A percentile compares a stretch with the other conserved stretches of the same genome.
These are phyloP conservation scores for Fragaria ananassa DNA, from an alignment of 306 rosid genomes.

Conservation along the genomic window DNA sequence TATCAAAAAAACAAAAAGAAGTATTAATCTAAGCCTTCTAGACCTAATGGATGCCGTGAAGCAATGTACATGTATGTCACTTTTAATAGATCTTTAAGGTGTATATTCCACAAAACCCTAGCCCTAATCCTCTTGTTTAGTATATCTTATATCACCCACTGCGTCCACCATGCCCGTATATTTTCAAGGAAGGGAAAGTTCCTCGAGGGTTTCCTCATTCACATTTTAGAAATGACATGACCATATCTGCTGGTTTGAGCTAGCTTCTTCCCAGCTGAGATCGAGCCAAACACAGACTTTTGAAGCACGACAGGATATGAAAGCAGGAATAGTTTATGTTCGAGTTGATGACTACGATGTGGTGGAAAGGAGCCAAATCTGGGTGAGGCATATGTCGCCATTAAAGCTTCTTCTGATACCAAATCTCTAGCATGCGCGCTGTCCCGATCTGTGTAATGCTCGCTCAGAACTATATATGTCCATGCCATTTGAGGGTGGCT, in stretches of 20 bases:
- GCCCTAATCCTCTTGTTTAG: constrained; percentile 20
- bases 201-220: constrained; percentile 22
- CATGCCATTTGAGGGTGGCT: neutral
- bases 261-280: neutral
- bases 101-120: neutral
- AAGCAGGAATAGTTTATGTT: neutral
- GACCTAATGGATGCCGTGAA: constrained; percentile 55
- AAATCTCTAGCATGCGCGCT: constrained; percentile 9
- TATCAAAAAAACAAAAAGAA: constrained; percentile 8
- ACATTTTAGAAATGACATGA: neutral
- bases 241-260: neutral
- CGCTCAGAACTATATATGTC: neutral
- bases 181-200: constrained; percentile 28
- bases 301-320: neutral
- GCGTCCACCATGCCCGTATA: constrained; percentile 24
- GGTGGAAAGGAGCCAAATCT: neutral
- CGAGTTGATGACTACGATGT: neutral
- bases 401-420: constrained; percentile 5
- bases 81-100: constrained; percentile 10
- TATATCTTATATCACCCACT: constrained; percentile 17
- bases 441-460: constrained; percentile 29
- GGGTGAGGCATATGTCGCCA: constrained; percentile 3
- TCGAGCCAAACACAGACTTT: constrained; percentile 14
- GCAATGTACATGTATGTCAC: constrained; percentile 36
- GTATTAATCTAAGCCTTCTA: constrained; percentile 22